Evolutionary conservation across 257 asterid species (phyloP).

Genomic region (Forsythia suspensa): DNA sequence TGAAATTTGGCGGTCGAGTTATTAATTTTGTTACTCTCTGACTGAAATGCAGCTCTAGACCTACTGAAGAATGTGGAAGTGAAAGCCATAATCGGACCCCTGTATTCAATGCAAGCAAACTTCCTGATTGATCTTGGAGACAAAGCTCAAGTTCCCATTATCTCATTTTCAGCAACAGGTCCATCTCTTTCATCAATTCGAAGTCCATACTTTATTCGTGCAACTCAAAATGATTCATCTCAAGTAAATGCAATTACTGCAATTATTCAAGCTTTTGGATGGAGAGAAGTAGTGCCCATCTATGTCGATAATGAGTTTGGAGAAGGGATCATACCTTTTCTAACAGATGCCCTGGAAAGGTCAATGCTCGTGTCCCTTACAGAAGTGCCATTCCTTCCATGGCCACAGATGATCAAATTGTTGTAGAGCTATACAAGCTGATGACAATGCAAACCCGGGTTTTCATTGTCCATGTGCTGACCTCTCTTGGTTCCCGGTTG

Average conservation of each 20-base stretch:
- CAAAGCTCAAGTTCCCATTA: conserved; percentile 53
- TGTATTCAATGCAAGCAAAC: conserved; percentile 46
- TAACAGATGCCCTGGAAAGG: conserved; percentile 6
- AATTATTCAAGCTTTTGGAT: conserved; percentile 8
- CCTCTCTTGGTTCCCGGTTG: not conserved
- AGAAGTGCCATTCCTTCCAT: conserved; percentile 13
- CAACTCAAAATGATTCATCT: conserved; percentile 32
- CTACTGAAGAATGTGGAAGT: conserved; percentile 55
- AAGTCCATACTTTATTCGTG: conserved; percentile 48
- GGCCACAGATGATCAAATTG: conserved; percentile 20
- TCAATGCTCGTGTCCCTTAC: conserved; percentile 7
- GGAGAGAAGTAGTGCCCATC: conserved; percentile 24
- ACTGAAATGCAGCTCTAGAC: conserved; percentile 51
- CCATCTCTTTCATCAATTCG: conserved; percentile 39
- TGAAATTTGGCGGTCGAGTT: not conserved
- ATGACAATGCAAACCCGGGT: conserved; percentile 25
- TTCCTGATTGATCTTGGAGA: conserved; percentile 51
- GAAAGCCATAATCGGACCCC: conserved; percentile 63
- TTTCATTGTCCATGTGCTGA: conserved; percentile 13
- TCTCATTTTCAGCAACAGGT: conserved; percentile 64
- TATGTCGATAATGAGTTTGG: conserved; percentile 17
- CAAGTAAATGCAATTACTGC: conserved; percentile 8
- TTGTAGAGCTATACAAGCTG: conserved; percentile 14
- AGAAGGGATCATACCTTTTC: conserved; percentile 13
- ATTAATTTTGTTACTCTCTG: not conserved